Evolutionary conservation across 78 protist species (phyloP).

Genomic region (Bodo saltans): DNA sequence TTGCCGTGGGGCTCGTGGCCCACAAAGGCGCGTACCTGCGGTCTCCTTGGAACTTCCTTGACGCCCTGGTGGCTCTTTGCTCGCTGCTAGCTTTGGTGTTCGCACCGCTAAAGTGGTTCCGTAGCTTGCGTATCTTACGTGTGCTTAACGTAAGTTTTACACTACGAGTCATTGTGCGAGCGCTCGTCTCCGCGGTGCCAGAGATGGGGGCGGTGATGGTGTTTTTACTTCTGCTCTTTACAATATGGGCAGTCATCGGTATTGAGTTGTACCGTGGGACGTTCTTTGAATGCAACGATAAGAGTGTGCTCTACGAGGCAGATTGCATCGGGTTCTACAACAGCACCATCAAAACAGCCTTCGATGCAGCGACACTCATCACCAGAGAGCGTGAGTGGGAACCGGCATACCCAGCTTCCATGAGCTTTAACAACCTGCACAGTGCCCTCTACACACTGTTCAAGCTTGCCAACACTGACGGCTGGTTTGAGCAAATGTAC

Average conservation of each 20-base stretch:
- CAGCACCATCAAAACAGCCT: neutral
- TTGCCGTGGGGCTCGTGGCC: conserved; percentile 8
- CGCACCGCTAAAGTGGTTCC: neutral
- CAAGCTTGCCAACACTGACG: conserved; percentile 1
- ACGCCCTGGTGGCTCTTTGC: neutral
- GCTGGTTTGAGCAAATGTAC: neutral
- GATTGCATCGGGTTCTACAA: neutral
- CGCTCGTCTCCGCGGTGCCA: conserved; percentile 25
- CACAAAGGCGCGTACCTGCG: conserved; percentile 9
- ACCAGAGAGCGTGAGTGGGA: neutral
- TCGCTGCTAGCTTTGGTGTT: neutral
- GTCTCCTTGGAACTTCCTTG: conserved; percentile 17
- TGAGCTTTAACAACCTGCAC: neutral
- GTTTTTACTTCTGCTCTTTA: conserved; percentile 19
- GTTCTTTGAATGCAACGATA: conserved; percentile 8
- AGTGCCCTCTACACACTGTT: conserved; percentile 8
- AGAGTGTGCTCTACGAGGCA: neutral
- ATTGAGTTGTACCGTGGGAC: conserved; percentile 25
- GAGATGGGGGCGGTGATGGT: conserved; percentile 15
- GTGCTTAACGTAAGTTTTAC: neutral
- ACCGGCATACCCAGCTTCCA: neutral
- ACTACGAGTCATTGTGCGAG: neutral
- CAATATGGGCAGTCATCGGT: conserved; percentile 46
- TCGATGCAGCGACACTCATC: neutral
- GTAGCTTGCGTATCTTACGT: conserved; percentile 23